Conservation (phyloP, 805 yeast genomes). For the Metschnikowia henanensis region DNA sequence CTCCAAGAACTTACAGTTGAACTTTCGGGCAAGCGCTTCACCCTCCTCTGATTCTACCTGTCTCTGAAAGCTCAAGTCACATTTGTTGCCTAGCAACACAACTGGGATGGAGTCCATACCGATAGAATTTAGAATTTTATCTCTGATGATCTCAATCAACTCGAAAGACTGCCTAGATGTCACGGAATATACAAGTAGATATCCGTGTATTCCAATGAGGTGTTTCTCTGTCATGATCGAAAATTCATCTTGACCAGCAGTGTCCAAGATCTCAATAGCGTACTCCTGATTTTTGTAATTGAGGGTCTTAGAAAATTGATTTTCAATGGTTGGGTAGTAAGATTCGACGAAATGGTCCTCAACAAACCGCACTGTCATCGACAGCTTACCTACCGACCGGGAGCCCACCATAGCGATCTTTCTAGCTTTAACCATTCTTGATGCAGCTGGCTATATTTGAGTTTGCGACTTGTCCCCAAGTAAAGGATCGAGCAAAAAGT, state of each 20-base stretch:
- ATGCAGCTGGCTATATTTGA: not conserved
- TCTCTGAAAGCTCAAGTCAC: slow-evolving; percentile 20
- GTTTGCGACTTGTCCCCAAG: not conserved
- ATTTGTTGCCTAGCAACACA: slow-evolving; percentile 33
- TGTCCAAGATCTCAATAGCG: slow-evolving; percentile 82
- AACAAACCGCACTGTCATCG: slow-evolving; percentile 79
- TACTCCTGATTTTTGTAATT: slow-evolving; percentile 71
- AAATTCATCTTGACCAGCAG: slow-evolving; percentile 93
- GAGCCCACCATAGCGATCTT: slow-evolving; percentile 88
- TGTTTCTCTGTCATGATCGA: slow-evolving; percentile 77
- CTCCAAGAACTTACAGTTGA: slow-evolving; percentile 47
- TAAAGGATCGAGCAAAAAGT: too few species aligned
- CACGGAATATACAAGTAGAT: slow-evolving; percentile 78
- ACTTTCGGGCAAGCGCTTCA: slow-evolving; percentile 40
- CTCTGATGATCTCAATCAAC: slow-evolving; percentile 72
- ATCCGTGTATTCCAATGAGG: slow-evolving; percentile 81
- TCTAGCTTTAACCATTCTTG: slow-evolving; percentile 51
- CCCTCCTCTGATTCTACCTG: slow-evolving; percentile 30
- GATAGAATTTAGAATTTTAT: slow-evolving; percentile 72
- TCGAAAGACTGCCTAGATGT: slow-evolving; percentile 78
- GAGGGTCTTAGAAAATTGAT: slow-evolving; percentile 73
- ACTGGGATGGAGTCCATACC: slow-evolving; percentile 50
- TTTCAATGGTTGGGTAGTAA: slow-evolving; percentile 90
- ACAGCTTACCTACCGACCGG: slow-evolving; percentile 85
- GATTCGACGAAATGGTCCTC: slow-evolving; percentile 88